A percentile compares a stretch with the other conserved stretches of the same genome.
These are phyloP conservation scores for Candida anutae DNA, from an alignment of 1,139 yeast species.

Conservation along the genomic window DNA sequence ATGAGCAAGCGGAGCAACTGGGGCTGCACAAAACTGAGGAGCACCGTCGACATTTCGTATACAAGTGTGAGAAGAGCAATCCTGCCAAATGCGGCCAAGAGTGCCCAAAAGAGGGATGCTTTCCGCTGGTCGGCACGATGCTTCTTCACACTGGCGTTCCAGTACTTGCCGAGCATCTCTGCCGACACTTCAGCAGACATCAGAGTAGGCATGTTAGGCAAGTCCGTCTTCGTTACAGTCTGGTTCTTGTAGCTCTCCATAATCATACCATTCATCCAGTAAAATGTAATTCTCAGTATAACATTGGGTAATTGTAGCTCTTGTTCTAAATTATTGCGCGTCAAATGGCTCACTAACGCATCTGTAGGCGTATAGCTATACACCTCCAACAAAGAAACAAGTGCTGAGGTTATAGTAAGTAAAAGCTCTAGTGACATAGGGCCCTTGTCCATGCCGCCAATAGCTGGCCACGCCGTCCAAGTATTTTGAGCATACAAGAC, in stretches of 20 bases:
- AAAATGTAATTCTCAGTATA: constrained; percentile 45
- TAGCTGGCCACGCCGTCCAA: constrained; percentile 18
- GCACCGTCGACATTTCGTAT: constrained; percentile 38
- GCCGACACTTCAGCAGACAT: constrained; percentile 31
- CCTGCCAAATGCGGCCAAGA: constrained; percentile 42
- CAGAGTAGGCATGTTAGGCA: constrained; percentile 48
- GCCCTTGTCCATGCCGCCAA: no score
- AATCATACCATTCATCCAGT: constrained; percentile 57
- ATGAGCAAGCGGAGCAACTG: constrained; percentile 46
- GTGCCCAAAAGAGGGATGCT: constrained; percentile 34
- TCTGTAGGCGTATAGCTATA: constrained; percentile 25
- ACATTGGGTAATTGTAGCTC: constrained; percentile 35
- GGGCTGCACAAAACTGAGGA: constrained; percentile 47
- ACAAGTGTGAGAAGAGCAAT: constrained; percentile 34
- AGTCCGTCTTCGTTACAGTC: constrained; percentile 41
- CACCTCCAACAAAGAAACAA: constrained; percentile 11
- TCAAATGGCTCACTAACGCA: constrained; percentile 13
- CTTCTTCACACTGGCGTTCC: constrained; percentile 8
- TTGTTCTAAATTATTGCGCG: constrained; percentile 5
- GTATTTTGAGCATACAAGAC: constrained; percentile 22
- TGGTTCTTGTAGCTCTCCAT: constrained; percentile 39
- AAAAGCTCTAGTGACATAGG: no score
- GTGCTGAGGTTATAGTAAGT: constrained; percentile 7
- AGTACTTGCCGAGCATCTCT: constrained; percentile 10
- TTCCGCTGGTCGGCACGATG: constrained; percentile 3